Evolutionary conservation across 2,329 filamentous ascomycete species (phyloP).

Genomic region (Davidsoniella virescens): DNA sequence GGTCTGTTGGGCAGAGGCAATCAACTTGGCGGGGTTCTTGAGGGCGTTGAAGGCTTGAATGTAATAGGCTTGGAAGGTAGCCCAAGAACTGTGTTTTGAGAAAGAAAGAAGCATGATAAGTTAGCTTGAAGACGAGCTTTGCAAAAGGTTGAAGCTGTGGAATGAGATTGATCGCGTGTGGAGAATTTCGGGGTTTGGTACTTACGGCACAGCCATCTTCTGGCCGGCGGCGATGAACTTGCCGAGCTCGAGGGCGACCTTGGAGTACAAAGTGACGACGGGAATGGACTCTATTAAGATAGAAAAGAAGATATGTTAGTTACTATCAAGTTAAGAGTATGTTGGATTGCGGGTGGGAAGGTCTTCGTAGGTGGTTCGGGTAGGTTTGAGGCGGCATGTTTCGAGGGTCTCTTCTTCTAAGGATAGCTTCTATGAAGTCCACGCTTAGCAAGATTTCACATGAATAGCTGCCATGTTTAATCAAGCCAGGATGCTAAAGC

Average conservation of each 20-base stretch:
- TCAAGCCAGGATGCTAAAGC: not conserved
- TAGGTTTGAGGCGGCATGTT: no score
- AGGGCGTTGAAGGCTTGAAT: slow-evolving; percentile 55
- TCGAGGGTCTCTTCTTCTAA: no score
- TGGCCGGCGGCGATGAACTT: slow-evolving; percentile 78
- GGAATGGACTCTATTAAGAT: slow-evolving; percentile 57
- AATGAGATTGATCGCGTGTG: not conserved
- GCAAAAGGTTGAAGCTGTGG: not conserved
- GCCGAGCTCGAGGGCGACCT: slow-evolving; percentile 70
- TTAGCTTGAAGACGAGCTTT: slow-evolving; percentile 3
- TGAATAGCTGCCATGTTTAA: not conserved
- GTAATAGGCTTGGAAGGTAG: slow-evolving; percentile 77
- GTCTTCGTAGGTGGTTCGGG: not conserved
- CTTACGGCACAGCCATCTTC: slow-evolving; percentile 93
- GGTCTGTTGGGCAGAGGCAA: slow-evolving; percentile 39
- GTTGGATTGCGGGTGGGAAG: not conserved
- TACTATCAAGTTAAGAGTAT: not conserved
- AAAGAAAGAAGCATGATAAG: not conserved
- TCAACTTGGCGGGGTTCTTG: slow-evolving; percentile 48
- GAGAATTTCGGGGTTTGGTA: slow-evolving; percentile 16
- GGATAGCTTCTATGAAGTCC: no score
- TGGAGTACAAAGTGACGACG: slow-evolving; percentile 78
- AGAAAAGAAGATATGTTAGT: slow-evolving; percentile 8
- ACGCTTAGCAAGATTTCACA: no score
- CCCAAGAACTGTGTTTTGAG: slow-evolving; percentile 40